Evolutionary conservation across 2,329 filamentous ascomycete species (phyloP).

Genomic region (Penicillium sclerotigenum): DNA sequence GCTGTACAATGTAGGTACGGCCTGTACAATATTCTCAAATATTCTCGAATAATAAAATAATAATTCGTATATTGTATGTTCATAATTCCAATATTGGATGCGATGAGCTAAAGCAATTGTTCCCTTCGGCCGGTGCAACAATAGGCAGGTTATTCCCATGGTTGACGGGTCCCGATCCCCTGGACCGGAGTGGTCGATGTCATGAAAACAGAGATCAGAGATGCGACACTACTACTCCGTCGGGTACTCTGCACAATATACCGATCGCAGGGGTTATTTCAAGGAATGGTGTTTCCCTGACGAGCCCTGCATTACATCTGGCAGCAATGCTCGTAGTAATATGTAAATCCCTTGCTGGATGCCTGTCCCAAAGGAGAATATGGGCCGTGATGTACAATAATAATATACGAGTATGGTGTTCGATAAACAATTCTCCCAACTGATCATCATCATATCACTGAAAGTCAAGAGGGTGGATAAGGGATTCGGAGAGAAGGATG

Average conservation of each 20-base stretch:
- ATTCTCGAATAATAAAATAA: background rate
- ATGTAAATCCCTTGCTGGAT: slow-evolving; percentile 18
- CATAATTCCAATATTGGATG: background rate
- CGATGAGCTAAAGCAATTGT: slow-evolving; percentile 1
- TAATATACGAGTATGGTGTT: background rate
- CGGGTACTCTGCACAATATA: background rate
- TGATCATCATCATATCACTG: slow-evolving; percentile 5
- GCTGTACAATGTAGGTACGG: slow-evolving; percentile 9
- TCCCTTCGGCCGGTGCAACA: slow-evolving; percentile 16
- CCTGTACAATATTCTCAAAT: background rate
- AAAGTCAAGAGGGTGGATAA: slow-evolving; percentile 1
- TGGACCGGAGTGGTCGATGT: slow-evolving; percentile 19
- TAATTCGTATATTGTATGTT: too few species aligned
- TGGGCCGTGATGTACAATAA: background rate
- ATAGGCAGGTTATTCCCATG: slow-evolving; percentile 16
- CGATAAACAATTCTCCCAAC: background rate
- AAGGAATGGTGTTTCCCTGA: slow-evolving; percentile 17
- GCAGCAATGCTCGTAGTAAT: slow-evolving; percentile 13
- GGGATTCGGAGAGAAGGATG: background rate
- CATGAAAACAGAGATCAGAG: slow-evolving; percentile 13
- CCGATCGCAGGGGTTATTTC: slow-evolving; percentile 1
- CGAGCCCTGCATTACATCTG: slow-evolving; percentile 10
- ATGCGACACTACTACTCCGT: background rate
- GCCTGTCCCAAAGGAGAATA: background rate
- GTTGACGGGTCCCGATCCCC: slow-evolving; percentile 8